A percentile compares a stretch with the other conserved stretches of the same genome.
Conservation (phyloP, 108 stramenopile genomes). For the Chaetoceros tenuissimus region DNA sequence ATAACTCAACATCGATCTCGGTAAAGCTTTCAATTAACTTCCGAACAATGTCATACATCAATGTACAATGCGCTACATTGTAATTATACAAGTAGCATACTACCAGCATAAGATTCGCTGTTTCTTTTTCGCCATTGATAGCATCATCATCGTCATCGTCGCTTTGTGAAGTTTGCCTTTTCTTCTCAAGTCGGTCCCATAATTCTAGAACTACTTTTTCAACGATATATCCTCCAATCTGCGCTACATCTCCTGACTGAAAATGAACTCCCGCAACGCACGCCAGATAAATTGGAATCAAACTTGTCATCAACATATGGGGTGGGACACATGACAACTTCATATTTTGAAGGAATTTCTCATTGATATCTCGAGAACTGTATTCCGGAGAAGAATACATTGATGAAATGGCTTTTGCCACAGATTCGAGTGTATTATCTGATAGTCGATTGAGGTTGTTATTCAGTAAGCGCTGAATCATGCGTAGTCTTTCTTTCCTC, state of each 20-base stretch:
- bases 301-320: slow-evolving; percentile 61
- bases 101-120: slow-evolving; percentile 73
- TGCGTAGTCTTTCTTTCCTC: slow-evolving; percentile 12
- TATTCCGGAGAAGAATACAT: slow-evolving; percentile 46
- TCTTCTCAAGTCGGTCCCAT: slow-evolving; percentile 29
- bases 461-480: slow-evolving; percentile 68
- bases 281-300: slow-evolving; percentile 77
- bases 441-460: slow-evolving; percentile 86
- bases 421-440: slow-evolving; percentile 81
- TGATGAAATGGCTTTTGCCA: slow-evolving; percentile 50
- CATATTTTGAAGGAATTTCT: slow-evolving; percentile 64
- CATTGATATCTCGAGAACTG: slow-evolving; percentile 39
- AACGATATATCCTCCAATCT: slow-evolving; percentile 59
- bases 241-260: slow-evolving; percentile 67
- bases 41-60: slow-evolving; percentile 86
- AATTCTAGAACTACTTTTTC: slow-evolving; percentile 49
- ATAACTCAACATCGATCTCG: slow-evolving; percentile 81
- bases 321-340: slow-evolving; percentile 49
- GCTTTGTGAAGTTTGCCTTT: slow-evolving; percentile 1
- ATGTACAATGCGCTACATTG: slow-evolving; percentile 73
- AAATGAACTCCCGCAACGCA: slow-evolving; percentile 69
- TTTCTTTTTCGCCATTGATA: slow-evolving; percentile 45
- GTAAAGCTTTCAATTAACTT: slow-evolving; percentile 70
- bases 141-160: slow-evolving; percentile 3
- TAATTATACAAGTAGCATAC: slow-evolving; percentile 92